These are phyloP conservation scores for Hyaloscypha hepaticicola DNA, from an alignment of 495 filamentous ascomycete genomes.

Conservation along the genomic window DNA sequence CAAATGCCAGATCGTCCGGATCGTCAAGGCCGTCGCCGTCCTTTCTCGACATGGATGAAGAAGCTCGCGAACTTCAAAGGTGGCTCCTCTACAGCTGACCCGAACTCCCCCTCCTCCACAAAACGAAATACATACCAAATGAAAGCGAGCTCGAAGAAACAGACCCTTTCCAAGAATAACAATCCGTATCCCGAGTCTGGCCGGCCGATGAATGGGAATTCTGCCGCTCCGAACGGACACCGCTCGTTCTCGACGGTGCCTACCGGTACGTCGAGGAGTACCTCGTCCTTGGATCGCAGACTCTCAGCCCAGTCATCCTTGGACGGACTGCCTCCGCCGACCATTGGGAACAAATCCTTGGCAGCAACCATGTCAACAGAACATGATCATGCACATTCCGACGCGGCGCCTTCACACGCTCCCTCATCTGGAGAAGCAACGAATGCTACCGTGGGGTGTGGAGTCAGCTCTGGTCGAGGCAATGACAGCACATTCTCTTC, in stretches of 20 bases:
- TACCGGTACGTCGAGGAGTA: conserved; percentile 39
- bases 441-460: conserved; percentile 63
- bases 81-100: conserved; percentile 36
- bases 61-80: conserved; percentile 83
- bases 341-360: conserved; percentile 64
- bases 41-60: conserved; percentile 93
- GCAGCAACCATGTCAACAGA: conserved; percentile 83
- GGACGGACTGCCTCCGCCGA: conserved; percentile 55
- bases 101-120: conserved; percentile 16
- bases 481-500: conserved; percentile 92
- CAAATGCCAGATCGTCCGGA: conserved; percentile 36
- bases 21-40: conserved; percentile 64
- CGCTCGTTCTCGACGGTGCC: conserved; percentile 56
- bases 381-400: conserved; percentile 68
- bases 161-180: conserved; percentile 61
- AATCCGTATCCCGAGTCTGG: conserved; percentile 79
- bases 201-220: conserved; percentile 34
- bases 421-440: conserved; percentile 59
- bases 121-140: conserved; percentile 39
- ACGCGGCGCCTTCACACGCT: conserved; percentile 75
- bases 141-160: conserved; percentile 31
- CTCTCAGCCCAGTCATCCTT: conserved; percentile 56
- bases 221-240: conserved; percentile 49
- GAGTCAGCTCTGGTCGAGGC: conserved; percentile 63
- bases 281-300: conserved; percentile 44